phyloP scores from a whole-genome alignment of 164 flowering plant species.

The Vitis cinerea region DNA sequence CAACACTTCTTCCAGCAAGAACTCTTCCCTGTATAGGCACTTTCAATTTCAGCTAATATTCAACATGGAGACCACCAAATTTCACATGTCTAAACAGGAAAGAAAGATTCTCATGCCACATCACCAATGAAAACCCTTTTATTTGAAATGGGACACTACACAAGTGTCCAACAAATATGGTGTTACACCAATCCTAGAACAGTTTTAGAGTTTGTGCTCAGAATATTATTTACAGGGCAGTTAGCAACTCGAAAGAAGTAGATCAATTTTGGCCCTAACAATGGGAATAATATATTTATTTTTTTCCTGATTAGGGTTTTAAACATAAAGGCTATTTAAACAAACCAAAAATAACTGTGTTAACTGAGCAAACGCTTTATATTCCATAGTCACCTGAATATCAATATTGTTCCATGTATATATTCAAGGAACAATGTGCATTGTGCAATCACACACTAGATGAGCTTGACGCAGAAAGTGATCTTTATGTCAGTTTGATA shows the following conservation, averaged over 20 bases:
- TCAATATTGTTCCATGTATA: not conserved
- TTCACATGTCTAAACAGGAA: not conserved
- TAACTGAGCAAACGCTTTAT: too few relatives aligned
- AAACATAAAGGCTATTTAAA: too few relatives aligned
- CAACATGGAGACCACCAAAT: conserved; percentile 1
- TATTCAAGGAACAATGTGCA: not conserved
- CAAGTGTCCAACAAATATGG: too few relatives aligned
- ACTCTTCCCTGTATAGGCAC: conserved; percentile 72
- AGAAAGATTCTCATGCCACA: not conserved
- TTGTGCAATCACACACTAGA: not conserved
- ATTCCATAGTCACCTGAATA: not conserved
- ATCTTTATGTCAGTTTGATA: not conserved
- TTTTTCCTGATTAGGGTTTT: too few relatives aligned
- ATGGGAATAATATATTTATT: too few relatives aligned
- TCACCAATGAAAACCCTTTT: not conserved
- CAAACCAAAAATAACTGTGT: too few relatives aligned
- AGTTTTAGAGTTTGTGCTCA: not conserved
- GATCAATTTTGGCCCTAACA: too few relatives aligned
- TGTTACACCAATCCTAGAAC: not conserved
- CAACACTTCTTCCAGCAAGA: conserved; percentile 90
- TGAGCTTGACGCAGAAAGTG: not conserved
- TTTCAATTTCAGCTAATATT: conserved; percentile 6
- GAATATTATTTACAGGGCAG: not conserved
- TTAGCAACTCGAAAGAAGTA: too few relatives aligned
- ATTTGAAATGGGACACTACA: not conserved